These are phyloP conservation scores for Saitozyma sp. DNA, from an alignment of 768 basidiomycete genomes.

Conservation along the genomic window DNA sequence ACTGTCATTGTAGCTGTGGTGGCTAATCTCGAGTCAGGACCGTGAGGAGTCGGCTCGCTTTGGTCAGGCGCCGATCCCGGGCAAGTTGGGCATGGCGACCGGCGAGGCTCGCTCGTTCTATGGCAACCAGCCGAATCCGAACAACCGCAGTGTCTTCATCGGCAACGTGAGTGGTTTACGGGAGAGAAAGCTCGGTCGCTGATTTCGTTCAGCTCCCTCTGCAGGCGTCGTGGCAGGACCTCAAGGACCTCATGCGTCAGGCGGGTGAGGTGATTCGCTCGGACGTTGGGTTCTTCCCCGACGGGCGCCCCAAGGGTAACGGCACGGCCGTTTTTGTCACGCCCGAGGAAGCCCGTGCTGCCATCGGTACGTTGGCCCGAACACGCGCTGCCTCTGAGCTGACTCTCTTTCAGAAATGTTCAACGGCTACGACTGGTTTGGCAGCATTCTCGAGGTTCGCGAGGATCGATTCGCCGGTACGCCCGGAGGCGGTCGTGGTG, in stretches of 20 bases:
- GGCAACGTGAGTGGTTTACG: constrained; percentile 67
- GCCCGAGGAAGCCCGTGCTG: constrained; percentile 82
- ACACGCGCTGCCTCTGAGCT: background rate
- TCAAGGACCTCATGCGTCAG: constrained; percentile 94
- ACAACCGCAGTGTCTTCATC: constrained; percentile 77
- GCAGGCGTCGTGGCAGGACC: constrained; percentile 98
- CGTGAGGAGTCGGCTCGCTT: constrained; percentile 95
- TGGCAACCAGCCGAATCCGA: constrained; percentile 21
- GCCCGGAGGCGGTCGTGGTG: constrained; percentile 58
- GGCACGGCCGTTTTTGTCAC: constrained; percentile 97
- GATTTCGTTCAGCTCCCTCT: constrained; percentile 69
- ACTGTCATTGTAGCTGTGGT: background rate
- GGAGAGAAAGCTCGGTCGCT: background rate
- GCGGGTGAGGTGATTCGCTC: constrained; percentile 94
- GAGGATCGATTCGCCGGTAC: constrained; percentile 61
- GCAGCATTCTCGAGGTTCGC: constrained; percentile 89
- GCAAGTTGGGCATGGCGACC: constrained; percentile 94
- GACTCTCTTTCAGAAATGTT: constrained; percentile 70
- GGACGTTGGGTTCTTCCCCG: constrained; percentile 82
- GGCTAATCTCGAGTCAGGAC: constrained; percentile 61
- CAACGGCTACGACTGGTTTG: constrained; percentile 97
- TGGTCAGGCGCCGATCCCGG: constrained; percentile 90
- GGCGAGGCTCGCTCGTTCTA: constrained; percentile 58
- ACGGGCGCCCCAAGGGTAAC: constrained; percentile 91
- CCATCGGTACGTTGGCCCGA: constrained; percentile 68